Base-by-base conservation (phyloP, 306 rosid genomes). In the Fragaria ananassa region DNA sequence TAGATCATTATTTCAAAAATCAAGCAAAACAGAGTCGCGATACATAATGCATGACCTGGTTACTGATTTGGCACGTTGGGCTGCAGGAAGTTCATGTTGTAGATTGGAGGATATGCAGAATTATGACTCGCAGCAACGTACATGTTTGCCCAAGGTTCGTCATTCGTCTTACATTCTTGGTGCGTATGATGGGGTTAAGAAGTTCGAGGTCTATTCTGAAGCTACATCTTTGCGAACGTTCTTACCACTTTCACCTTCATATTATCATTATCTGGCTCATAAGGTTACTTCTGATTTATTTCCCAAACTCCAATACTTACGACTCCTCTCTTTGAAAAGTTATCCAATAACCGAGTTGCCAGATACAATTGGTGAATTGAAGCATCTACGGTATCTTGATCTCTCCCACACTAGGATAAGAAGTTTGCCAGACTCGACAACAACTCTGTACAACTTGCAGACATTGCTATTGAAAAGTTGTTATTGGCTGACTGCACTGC, bases 1-100 rank as follows among this genome's bases (percentile, higher is more conserved):
- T 1, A 68, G 77, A 29, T 77, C 80, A 21, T 62, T 84, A 15
- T 73, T 84, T 18, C 82, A 83, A 34, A 23, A 10, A 42, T 51
- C 54, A 19, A 29, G 27, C 1, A 13, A 21, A 23, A 23, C 23
- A 1, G 3, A 1, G 5, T 9, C 6, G 0, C 23, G 23, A 0
- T 84, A 77, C 78, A 62, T 63, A 9, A 74, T 80, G 77, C 82
- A 82, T 53, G 82, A 82, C 35, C 75, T 82, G 6, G 23, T 82
- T 3, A 69, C 75, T 34, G 72, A 78, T 53, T 35, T 82, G 13
- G 82, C 76, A 2, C n/a, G 15, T 15, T 72, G 2, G 9, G 25
- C 71, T 69, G 75, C 62, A 1, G 63, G 67, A 67, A 65, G 64
- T 11, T 68, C 77, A 49, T 80, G 53, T 45, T 21, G 18, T 2